Base-by-base conservation (phyloP, 768 basidiomycete species). In the Collybia mongolica region DNA sequence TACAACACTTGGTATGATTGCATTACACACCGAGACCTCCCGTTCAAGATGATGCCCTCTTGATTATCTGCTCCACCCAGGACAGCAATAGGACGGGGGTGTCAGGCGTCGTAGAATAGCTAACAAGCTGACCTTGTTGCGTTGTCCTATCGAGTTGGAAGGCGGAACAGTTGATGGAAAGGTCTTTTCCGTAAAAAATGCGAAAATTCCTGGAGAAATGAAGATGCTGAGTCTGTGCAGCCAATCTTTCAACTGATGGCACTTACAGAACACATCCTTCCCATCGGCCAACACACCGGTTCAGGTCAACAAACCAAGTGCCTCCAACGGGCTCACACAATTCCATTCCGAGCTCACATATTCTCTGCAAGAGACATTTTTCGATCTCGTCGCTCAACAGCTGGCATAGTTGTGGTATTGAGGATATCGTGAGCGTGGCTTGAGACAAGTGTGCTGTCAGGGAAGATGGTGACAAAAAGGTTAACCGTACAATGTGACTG, bases 361-460 rank as follows among this genome's bases (percentile, higher is more conserved):
- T 84, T 52, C 83, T 71, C 28, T 78, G 71, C 23, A 93, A 72
- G 11, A 93, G 66, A 57, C 84, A 85, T 29, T 77, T 75, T 61
- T 88, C 86, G 19, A 90, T 80, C 64, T 95, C 93, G 55, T 93
- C 87, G 19, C 75, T 73, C 9, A 95, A 75, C 20, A 95, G 71
- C 52, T 91, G 84, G 20, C 74, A 72, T 29, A 95, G 73, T 60
- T 93, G 88, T 5, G 88, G 82, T 19, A 93, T 79, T 2, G 90
- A 89, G 3, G 84, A 80, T 12, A 93, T 81, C 1, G 77, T 61
- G 15, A 92, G 66, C 1, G 87, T 92, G 12, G 90, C 88, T 67
- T 90, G 90, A 5, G 89, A 78, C 18, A 93, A 77, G 62, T 91
- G 88, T 0, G 85, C 90, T n/a, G 77, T 82, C 22, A 93, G 66